Evolutionary conservation across 768 basidiomycete genomes (phyloP), one percentile per base, ranked within the genome.

Genomic region (Termitomyces sp.): DNA sequence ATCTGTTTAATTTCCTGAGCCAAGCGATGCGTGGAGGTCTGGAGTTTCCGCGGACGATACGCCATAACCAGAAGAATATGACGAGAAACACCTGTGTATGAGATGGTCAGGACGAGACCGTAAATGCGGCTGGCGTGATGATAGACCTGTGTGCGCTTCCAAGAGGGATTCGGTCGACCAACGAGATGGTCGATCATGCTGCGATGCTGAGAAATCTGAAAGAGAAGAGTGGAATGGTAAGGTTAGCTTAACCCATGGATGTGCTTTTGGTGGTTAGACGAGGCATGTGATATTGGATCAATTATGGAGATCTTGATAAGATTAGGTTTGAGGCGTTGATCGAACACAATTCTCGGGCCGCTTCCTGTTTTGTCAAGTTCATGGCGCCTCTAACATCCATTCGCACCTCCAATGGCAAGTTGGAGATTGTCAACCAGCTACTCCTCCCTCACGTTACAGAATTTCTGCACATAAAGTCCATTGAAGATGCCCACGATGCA

Each of bases 101-200:
- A 47, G 56, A 46, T 19, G 1, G 43, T 60, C 2, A 62, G 34
- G 27, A 10, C 28, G 4, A 37, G n/a, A 19, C 43, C 19, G 5
- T 1, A 14, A 3, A 3, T 43, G 52, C 21, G 32, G 27, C 17
- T 39, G 19, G n/a, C 19, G 9, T 21, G 12, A 25, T 11, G 25
- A 64, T 75, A 21, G 52, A 88, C 91, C 76, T 93, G 94, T 2
- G 86, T 73, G 41, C 94, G 82, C 70, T 92, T 94, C 88, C 93
- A 94, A n/a, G 86, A 84, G 11, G 89, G 85, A 67, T 78, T 94
- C 1, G 95, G 95, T 23, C 88, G 83, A 48, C 95, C 95, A 5
- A 92, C 72, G 39, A 98, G 71, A 68, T 97, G 93, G 77, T 98
- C 95, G 67, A 98, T 91, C 95, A 98, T 98, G 61, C 42, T 68